Base-by-base conservation (phyloP, 192 early-diverging fungal genomes). In the Podochytrium sp. region DNA sequence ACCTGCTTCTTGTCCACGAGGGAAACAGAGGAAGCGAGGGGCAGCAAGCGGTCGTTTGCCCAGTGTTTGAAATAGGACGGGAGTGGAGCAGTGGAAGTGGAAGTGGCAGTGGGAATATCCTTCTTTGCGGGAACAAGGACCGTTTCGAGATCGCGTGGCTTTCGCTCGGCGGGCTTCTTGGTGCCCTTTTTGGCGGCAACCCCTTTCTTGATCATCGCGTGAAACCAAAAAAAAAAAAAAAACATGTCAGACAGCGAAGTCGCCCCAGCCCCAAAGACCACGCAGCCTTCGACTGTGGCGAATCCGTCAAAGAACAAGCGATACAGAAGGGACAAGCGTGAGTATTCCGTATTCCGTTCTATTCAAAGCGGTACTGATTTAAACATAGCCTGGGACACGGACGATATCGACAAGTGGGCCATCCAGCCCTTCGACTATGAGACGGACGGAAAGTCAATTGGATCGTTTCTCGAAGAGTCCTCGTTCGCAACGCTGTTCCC, bases 401-500 rank as follows among this genome's bases (percentile, higher is more conserved):
- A 94, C 65, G 93, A 93, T 73, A 96, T 94, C 79, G 91, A 96
- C 84, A 89, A 96, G 73, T 96, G 96, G 91, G 94, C 93, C 81
- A 90, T 98, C 47, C 92, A 96, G 1, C 85, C 90, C 63, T 97
- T 96, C 80, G 90, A 88, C 49, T 79, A 86, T 1, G 94, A 93
- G 56, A 69, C 66, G 27, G 90, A 94, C 14, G 37, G 34, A 1
- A 65, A 65, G 39, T 51, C 76, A 30, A 73, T 66, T 64, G 85
- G 87, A 75, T 62, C 81, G 1, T 92, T 99, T 53, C 85, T 92
- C 34, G 97, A 99, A 76, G 97, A 98, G 77, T 95, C 93, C 7
- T 94, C 92, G 2, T 99, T 99, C 83, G 96, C 96, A 10, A 96
- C 95, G 4, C 78, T 99, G 78, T 99, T 99, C 68, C 97, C 97